phyloP scores from a whole-genome alignment of 1,139 yeast species.

The Lodderomyces beijingensis region DNA sequence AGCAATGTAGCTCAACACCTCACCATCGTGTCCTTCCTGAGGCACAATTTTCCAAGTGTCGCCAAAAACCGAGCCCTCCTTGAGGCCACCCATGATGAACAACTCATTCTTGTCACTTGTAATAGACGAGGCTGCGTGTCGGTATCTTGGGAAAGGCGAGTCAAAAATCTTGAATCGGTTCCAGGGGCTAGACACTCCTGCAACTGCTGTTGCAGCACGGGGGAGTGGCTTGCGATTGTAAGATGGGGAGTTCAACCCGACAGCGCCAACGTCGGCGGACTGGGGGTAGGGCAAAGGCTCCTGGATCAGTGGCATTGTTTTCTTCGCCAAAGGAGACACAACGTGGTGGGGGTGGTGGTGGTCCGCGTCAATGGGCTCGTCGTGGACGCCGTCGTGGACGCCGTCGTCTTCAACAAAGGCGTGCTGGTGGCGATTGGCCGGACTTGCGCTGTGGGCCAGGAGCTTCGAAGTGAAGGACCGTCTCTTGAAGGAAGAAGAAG shows the following conservation, averaged over 20 bases:
- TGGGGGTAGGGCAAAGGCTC: conserved; percentile 3
- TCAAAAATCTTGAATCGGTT: conserved; percentile 60
- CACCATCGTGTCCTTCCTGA: conserved; percentile 19
- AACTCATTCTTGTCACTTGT: conserved; percentile 79
- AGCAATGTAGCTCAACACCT: conserved; percentile 43
- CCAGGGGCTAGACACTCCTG: conserved; percentile 83
- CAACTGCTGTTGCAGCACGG: too few relatives aligned
- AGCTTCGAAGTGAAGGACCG: too few relatives aligned
- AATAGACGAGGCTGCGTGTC: conserved; percentile 81
- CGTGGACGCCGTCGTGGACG: not conserved
- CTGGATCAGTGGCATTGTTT: conserved; percentile 9
- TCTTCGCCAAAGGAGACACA: not conserved
- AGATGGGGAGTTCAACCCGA: too few relatives aligned
- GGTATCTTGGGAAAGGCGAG: conserved; percentile 90
- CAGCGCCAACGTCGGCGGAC: too few relatives aligned
- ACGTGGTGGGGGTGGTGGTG: not conserved
- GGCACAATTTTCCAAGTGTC: conserved; percentile 83
- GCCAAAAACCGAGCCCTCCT: conserved; percentile 89
- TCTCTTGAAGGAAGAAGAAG: conserved; percentile 3
- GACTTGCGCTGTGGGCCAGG: conserved; percentile 2
- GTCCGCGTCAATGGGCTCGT: not conserved
- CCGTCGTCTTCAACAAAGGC: conserved; percentile 2
- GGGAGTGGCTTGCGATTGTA: too few relatives aligned
- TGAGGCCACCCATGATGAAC: conserved; percentile 90
- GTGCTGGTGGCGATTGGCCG: not conserved